phyloP scores from a whole-genome alignment of 345 rosid species.

The Euphorbia pulcherrima region DNA sequence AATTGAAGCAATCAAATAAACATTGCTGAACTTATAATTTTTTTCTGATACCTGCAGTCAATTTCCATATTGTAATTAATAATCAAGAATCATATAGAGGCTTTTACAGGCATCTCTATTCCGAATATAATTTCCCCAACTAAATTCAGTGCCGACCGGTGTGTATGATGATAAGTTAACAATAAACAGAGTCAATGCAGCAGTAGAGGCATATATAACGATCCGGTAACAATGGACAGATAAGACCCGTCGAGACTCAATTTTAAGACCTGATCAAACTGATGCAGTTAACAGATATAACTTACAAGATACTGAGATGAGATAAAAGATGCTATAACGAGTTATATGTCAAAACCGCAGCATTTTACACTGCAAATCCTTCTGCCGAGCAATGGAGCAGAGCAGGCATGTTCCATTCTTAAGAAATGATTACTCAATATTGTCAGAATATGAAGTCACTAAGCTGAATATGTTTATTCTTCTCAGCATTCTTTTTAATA shows the following conservation, averaged over 20 bases:
- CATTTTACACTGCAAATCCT: background rate
- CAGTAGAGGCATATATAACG: no score
- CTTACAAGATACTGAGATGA: background rate
- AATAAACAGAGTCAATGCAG: no score
- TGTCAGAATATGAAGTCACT: conserved; percentile 60
- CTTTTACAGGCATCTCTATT: no score
- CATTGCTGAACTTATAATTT: no score
- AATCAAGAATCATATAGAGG: no score
- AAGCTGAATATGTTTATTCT: conserved; percentile 35
- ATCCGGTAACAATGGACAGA: background rate
- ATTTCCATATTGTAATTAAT: no score
- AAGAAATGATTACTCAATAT: background rate
- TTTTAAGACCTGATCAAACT: background rate
- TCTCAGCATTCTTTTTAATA: conserved; percentile 21
- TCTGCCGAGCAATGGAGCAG: background rate
- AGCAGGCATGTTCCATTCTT: background rate
- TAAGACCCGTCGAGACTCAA: background rate
- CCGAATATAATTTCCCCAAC: no score
- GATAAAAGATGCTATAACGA: background rate
- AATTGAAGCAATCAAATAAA: no score
- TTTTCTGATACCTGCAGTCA: no score
- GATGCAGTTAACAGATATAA: background rate
- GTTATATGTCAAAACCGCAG: no score
- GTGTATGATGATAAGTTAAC: no score
- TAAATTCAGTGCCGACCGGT: no score